Evolutionary conservation across 208 protist species (phyloP), one percentile per base, ranked within the genome.

Genomic region (Lotmaria passim): DNA sequence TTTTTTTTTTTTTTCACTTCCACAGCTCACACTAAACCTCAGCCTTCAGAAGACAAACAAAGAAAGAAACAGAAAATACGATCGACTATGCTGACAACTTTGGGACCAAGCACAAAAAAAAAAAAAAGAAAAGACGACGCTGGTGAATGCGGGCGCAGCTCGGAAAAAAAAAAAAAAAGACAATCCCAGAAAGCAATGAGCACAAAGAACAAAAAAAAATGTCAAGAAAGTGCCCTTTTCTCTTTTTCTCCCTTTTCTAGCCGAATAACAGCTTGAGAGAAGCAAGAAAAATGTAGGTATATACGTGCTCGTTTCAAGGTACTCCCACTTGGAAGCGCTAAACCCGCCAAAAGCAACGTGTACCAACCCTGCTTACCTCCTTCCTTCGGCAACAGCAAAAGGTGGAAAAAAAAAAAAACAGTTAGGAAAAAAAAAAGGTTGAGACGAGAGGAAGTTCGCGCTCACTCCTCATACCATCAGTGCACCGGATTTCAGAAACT

Each of bases 41-140:
- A n/a, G 19, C 30, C 11, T 10, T 55, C 31, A 26, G 21, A 36
- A 41, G 5, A 10, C 7, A 47, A 57, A 14, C 5, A 15, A 69
- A 41, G 51, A 58, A 43, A 48, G 7, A 36, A 55, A 67, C 5
- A 67, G 43, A 52, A n/a, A n/a, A n/a, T n/a, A n/a, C n/a, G n/a
- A n/a, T n/a, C n/a, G n/a, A n/a, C n/a, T n/a, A n/a, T n/a, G n/a
- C n/a, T n/a, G n/a, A n/a, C n/a, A n/a, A n/a, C n/a, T n/a, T n/a
- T n/a, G n/a, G n/a, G n/a, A n/a, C n/a, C n/a, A 66, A 58, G 43
- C 65, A 47, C 19, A 66, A 51, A 36, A 55, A 65, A 30, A 33
- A 52, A 59, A 6, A 48, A 39, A 65, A 67, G 38, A n/a, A 63
- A n/a, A 17, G 39, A 17, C 12, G 10, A 23, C 12, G n/a, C 44